phyloP scores from a whole-genome alignment of 768 basidiomycete species.

The Lactarius pseudohatsudake region DNA sequence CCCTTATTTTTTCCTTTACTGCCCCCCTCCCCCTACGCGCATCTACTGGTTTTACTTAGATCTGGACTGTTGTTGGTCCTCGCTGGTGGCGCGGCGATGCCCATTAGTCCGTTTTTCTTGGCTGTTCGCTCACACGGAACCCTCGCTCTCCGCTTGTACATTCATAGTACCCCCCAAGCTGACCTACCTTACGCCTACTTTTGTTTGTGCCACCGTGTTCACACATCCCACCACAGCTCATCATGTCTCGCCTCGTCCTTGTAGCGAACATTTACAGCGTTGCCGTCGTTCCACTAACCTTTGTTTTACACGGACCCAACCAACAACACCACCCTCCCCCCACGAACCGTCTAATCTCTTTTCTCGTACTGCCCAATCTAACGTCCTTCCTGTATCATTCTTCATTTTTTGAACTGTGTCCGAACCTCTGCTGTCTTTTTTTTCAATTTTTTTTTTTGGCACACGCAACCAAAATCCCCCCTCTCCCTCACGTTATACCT shows the following conservation, averaged over 20 bases:
- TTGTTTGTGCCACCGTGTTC: not conserved
- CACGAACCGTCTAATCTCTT: not conserved
- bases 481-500: not conserved
- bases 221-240: not conserved
- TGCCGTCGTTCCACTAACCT: not conserved
- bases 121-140: not conserved
- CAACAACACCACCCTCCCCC: too few species aligned
- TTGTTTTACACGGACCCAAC: too few species aligned
- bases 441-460: not conserved
- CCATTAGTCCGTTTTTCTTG: not conserved
- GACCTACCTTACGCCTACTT: not conserved
- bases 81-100: not conserved
- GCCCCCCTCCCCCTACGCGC: not conserved
- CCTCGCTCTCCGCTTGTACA: not conserved
- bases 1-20: too few species aligned
- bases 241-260: not conserved
- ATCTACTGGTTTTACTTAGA: conserved; percentile 10
- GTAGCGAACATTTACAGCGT: not conserved
- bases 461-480: not conserved
- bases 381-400: not conserved
- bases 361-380: not conserved
- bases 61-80: not conserved
- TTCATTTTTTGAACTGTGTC: not conserved
- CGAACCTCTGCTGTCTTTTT: not conserved
- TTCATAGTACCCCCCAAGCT: not conserved